phyloP scores from a whole-genome alignment of 1,139 yeast species.

The Yamadazyma blattariae region DNA sequence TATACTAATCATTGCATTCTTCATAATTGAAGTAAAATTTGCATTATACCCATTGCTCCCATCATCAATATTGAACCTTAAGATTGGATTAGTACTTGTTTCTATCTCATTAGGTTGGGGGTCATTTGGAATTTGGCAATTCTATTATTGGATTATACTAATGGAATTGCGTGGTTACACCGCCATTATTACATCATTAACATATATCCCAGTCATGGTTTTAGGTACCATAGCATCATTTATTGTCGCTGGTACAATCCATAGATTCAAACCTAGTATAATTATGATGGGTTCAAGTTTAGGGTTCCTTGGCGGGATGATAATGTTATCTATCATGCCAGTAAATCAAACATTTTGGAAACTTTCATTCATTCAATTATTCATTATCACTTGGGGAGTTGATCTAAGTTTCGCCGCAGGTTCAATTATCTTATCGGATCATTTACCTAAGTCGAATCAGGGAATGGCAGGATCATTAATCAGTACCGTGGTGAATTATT shows the following conservation, averaged over 20 bases:
- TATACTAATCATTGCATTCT: slow-evolving; percentile 28
- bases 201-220: slow-evolving; percentile 45
- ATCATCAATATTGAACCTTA: slow-evolving; percentile 32
- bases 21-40: slow-evolving; percentile 24
- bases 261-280: slow-evolving; percentile 41
- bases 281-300: slow-evolving; percentile 40
- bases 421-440: slow-evolving; percentile 49
- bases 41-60: slow-evolving; percentile 46
- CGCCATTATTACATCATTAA: slow-evolving; percentile 41
- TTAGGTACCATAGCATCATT: slow-evolving; percentile 48
- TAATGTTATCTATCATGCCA: slow-evolving; percentile 48
- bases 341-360: slow-evolving; percentile 46
- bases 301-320: slow-evolving; percentile 47
- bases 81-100: slow-evolving; percentile 34
- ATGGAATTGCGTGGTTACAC: slow-evolving; percentile 44
- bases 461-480: slow-evolving; percentile 63
- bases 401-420: slow-evolving; percentile 60
- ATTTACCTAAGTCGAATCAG: slow-evolving; percentile 48
- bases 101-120: slow-evolving; percentile 54
- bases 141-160: slow-evolving; percentile 40
- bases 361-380: slow-evolving; percentile 45
- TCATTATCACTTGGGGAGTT: slow-evolving; percentile 55
- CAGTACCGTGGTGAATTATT: slow-evolving; percentile 52
- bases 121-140: slow-evolving; percentile 54
- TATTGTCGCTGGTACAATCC: slow-evolving; percentile 39